Base-by-base conservation (phyloP, 1,284 basidiomycete species). In the Sporisorium scitamineum region DNA sequence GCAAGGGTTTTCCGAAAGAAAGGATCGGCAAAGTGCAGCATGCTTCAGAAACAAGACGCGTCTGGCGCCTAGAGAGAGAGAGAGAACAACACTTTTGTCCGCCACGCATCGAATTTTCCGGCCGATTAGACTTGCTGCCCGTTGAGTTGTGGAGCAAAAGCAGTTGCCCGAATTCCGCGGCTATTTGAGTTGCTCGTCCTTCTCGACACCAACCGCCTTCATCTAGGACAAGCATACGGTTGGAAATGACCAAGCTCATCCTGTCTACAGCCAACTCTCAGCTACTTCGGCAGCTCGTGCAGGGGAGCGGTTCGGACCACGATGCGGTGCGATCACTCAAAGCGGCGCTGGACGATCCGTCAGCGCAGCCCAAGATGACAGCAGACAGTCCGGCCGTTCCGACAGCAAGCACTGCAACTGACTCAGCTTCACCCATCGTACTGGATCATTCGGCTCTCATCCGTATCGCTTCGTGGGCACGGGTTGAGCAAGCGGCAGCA, bases 1-100 rank as follows among this genome's bases (percentile, higher is more conserved):
- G 29, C 4, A 5, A n/a, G 14, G 27, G 47, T 50, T 50, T 14
- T 8, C 18, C 47, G 47, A n/a, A 32, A 9, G 0, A 31, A 39
- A 16, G 58, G 68, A 70, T 70, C 68, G 68, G 37, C 57, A 42
- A 31, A 42, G 60, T 69, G 66, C n/a, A n/a, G 39, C 68, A 70
- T 70, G 68, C 65, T 39, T 70, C 61, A 50, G n/a, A 69, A 6
- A 22, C 50, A 27, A 22, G 18, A 26, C 58, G 37, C 57, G 50
- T 27, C 47, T 8, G n/a, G 37, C 37, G 37, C 2, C 39, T 6
- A 31, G 20, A n/a, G 11, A 44, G 8, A 31, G 20, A n/a, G 11
- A 44, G 16, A 68, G 60, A 69, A 20, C 60, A 69, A 69, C 67
- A 69, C 67, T 62, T 59, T 45, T 48, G n/a, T 22, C 27, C 2